These are phyloP conservation scores for Syzygium malaccense DNA, from an alignment of 441 rosid genomes.

Conservation along the genomic window DNA sequence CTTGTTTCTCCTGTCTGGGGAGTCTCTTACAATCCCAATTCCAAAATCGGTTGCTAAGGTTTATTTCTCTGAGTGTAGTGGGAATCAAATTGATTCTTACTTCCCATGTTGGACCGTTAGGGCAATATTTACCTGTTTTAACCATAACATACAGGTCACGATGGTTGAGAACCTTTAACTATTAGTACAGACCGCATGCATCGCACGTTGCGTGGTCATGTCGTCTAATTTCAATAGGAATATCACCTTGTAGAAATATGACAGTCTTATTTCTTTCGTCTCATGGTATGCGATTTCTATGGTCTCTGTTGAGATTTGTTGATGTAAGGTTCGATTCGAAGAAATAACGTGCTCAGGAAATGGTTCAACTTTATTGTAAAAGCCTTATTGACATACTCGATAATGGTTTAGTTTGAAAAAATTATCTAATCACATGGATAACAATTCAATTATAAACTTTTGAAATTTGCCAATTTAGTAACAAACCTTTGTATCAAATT, in stretches of 20 bases:
- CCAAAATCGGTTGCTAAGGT: not conserved
- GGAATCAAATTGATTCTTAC: not conserved
- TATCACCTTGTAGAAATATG: not conserved
- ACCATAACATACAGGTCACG: accelerated
- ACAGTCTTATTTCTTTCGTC: not conserved
- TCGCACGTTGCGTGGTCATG: not conserved
- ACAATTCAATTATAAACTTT: not conserved
- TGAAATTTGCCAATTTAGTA: accelerated
- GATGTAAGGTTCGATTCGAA: not conserved
- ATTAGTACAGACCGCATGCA: not conserved
- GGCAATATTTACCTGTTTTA: not conserved
- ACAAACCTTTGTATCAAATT: accelerated
- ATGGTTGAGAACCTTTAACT: not conserved
- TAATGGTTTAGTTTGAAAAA: too few species aligned
- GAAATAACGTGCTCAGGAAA: not conserved
- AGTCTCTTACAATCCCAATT: not conserved
- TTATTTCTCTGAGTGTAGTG: not conserved
- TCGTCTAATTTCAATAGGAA: not conserved
- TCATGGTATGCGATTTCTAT: not conserved
- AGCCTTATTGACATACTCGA: too few species aligned
- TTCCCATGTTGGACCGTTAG: not conserved
- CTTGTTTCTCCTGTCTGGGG: not conserved
- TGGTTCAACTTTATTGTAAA: too few species aligned
- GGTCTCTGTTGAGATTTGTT: not conserved
- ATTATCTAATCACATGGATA: too few species aligned